A percentile compares a stretch with the other conserved stretches of the same genome.
phyloP scores from a whole-genome alignment of 345 rosid genomes.

The Pseudoturritis turrita region DNA sequence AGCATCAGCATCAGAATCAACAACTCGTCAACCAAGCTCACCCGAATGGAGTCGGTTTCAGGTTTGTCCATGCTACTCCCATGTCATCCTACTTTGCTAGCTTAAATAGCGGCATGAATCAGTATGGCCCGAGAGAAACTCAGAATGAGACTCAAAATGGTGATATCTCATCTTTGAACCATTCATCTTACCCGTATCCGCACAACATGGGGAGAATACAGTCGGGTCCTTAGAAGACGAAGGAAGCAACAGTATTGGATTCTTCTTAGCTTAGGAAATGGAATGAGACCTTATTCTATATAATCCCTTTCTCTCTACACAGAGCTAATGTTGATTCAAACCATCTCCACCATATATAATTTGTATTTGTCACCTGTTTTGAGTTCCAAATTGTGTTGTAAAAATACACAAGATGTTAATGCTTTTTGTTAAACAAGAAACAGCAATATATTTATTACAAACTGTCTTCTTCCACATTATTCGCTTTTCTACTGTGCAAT shows the following conservation, averaged over 20 bases:
- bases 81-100: conserved; percentile 49
- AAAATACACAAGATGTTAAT: conserved; percentile 11
- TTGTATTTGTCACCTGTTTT: conserved; percentile 9
- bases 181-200: conserved; percentile 68
- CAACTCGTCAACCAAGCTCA: conserved; percentile 42
- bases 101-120: conserved; percentile 50
- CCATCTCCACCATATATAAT: conserved; percentile 7
- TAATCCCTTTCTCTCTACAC: conserved; percentile 6
- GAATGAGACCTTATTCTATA: conserved; percentile 9
- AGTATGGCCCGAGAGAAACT: conserved; percentile 50
- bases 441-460: background rate
- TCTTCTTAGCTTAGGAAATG: conserved; percentile 22
- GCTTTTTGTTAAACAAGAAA: conserved; percentile 8
- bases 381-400: conserved; percentile 6
- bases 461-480: background rate
- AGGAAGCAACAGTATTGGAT: background rate
- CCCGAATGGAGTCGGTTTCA: conserved; percentile 45
- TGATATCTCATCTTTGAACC: conserved; percentile 47
- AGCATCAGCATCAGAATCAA: conserved; percentile 44
- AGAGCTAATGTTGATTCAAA: conserved; percentile 12
- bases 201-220: conserved; percentile 73
- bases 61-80: conserved; percentile 46
- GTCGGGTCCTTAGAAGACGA: conserved; percentile 55
- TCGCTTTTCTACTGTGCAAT: no score
- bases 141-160: conserved; percentile 41